A percentile compares a stretch with the other conserved stretches of the same genome.
phyloP scores from a whole-genome alignment of 1,284 basidiomycete genomes.

The Xerocomus nothofagi region DNA sequence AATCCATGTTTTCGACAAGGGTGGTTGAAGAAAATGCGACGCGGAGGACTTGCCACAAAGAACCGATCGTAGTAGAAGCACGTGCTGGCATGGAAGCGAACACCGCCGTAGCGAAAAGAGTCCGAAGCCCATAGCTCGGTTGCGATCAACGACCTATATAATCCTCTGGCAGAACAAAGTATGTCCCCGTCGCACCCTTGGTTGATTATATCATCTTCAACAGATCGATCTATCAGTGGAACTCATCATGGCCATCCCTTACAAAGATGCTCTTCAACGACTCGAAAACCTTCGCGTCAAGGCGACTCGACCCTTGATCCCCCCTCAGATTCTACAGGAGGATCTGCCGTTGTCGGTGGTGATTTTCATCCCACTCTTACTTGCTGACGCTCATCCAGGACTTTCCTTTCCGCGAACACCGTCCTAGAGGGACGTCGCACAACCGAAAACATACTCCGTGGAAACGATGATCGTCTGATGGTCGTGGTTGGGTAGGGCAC shows the following conservation, averaged over 20 bases:
- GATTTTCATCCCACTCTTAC: background rate
- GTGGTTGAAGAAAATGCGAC: conserved; percentile 7
- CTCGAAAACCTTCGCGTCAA: conserved; percentile 89
- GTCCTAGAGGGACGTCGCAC: conserved; percentile 82
- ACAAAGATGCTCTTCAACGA: conserved; percentile 74
- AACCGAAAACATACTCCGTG: conserved; percentile 77
- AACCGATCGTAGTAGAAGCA: conserved; percentile 10
- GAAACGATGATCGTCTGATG: conserved; percentile 85
- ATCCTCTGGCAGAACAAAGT: conserved; percentile 18
- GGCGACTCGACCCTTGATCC: conserved; percentile 83
- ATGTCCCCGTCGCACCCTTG: background rate
- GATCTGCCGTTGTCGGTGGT: conserved; percentile 70
- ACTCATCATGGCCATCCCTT: conserved; percentile 58
- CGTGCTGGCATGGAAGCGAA: conserved; percentile 18
- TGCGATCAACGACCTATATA: conserved; percentile 25
- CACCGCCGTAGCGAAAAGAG: too few relatives aligned
- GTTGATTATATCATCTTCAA: conserved; percentile 18
- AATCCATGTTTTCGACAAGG: conserved; percentile 68
- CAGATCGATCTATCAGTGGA: conserved; percentile 36
- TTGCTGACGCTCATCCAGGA: conserved; percentile 40
- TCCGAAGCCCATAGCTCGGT: too few relatives aligned
- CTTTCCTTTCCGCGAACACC: conserved; percentile 73
- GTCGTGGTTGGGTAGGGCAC: conserved; percentile 73
- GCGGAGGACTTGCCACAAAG: background rate
- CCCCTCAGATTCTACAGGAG: conserved; percentile 90